Evolutionary conservation across 129 eudicot genomes (phyloP).

Genomic region (Helianthus annuus): DNA sequence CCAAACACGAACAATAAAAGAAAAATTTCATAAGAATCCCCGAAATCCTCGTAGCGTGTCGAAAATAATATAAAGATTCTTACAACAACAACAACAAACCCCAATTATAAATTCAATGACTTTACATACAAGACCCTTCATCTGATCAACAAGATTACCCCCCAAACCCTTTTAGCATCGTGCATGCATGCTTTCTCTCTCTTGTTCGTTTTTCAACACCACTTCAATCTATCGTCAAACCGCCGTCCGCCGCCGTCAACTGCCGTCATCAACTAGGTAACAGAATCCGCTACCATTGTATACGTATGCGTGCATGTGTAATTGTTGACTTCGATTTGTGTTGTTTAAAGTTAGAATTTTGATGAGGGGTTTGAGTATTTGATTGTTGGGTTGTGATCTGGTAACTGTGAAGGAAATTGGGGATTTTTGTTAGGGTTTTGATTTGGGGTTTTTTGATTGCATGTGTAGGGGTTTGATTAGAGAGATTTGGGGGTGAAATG

Average conservation of each 20-base stretch:
- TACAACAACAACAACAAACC: conserved; percentile 21
- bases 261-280: not conserved
- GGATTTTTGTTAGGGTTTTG: conserved; percentile 32
- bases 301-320: not conserved
- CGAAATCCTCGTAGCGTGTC: conserved; percentile 23
- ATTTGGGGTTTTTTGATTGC: conserved; percentile 36
- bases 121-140: not conserved
- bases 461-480: conserved; percentile 13
- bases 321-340: not conserved
- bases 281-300: conserved; percentile 2
- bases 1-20: not conserved
- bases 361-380: conserved; percentile 4
- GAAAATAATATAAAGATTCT: not conserved
- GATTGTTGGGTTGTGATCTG: conserved; percentile 1
- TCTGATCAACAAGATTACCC: not conserved
- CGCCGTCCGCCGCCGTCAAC: conserved; percentile 14
- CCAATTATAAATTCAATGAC: conserved; percentile 8
- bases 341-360: not conserved
- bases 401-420: not conserved
- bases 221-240: conserved; percentile 28
- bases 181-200: conserved; percentile 55
- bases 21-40: conserved; percentile 22
- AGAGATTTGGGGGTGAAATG: conserved; percentile 41
- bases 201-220: conserved; percentile 1
- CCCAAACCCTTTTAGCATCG: conserved; percentile 33